These are phyloP conservation scores for Salix udensis DNA, from an alignment of 345 rosid species.

Conservation along the genomic window DNA sequence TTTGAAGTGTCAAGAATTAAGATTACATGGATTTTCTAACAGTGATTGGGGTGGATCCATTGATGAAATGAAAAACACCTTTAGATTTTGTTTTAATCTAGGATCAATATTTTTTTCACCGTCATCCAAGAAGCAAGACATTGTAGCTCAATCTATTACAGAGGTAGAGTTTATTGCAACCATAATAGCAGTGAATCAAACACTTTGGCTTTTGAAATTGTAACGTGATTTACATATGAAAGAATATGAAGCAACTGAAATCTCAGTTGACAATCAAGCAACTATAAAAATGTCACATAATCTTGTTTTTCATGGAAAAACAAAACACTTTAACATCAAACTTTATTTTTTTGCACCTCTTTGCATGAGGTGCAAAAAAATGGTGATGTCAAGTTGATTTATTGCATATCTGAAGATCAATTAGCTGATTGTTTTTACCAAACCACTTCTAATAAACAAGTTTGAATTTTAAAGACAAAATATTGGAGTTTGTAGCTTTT, in stretches of 20 bases:
- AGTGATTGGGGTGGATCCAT: no score
- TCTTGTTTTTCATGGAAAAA: background rate
- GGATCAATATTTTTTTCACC: background rate
- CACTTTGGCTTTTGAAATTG: background rate
- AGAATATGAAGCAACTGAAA: background rate
- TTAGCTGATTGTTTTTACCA: no score
- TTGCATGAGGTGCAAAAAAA: background rate
- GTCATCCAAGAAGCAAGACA: no score
- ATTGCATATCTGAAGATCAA: no score
- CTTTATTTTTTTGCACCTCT: no score
- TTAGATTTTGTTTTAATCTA: no score
- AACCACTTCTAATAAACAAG: background rate
- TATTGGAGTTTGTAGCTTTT: no score
- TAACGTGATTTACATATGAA: background rate
- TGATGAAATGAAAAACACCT: no score
- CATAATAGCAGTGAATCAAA: background rate
- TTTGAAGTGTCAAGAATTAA: no score
- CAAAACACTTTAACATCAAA: background rate
- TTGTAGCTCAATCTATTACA: no score
- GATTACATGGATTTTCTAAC: no score
- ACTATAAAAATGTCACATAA: fast-evolving
- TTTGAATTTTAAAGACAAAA: background rate
- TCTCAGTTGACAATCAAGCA: no score
- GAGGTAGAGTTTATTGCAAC: background rate
- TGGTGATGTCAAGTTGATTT: background rate